These are phyloP conservation scores for Anthracocystis setariae DNA, from an alignment of 1,284 basidiomycete species.

Conservation along the genomic window DNA sequence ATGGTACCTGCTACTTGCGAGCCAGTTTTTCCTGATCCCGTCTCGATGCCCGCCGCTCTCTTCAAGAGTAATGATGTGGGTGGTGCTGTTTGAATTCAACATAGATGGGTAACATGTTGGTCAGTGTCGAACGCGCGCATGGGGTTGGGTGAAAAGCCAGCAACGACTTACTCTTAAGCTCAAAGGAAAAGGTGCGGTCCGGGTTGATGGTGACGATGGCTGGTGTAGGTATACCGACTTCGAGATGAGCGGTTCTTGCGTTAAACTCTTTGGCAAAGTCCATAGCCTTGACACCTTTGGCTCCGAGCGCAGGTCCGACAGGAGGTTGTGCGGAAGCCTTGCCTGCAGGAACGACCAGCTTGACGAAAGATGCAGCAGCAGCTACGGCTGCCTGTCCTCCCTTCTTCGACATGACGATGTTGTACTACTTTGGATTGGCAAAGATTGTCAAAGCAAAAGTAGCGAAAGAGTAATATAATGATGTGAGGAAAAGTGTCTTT, in stretches of 20 bases:
- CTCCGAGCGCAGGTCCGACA: conserved; percentile 95
- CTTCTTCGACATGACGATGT: conserved; percentile 61
- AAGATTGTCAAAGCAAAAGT: background rate
- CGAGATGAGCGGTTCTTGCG: conserved; percentile 83
- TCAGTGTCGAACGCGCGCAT: too few species aligned
- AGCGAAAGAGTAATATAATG: background rate
- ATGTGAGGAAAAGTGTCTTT: conserved; percentile 1
- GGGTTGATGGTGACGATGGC: conserved; percentile 91
- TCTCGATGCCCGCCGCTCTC: conserved; percentile 88
- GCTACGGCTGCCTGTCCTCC: conserved; percentile 53
- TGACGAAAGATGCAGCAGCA: conserved; percentile 58
- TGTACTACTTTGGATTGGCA: background rate
- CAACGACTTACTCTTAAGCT: conserved; percentile 61
- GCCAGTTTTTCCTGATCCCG: conserved; percentile 76
- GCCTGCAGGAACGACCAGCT: conserved; percentile 88
- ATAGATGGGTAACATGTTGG: background rate
- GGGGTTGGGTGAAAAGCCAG: too few species aligned
- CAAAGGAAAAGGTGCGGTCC: conserved; percentile 92
- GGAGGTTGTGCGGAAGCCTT: conserved; percentile 96
- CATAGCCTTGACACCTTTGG: conserved; percentile 98
- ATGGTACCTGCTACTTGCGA: conserved; percentile 82
- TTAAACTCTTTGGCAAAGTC: conserved; percentile 87
- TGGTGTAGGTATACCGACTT: conserved; percentile 86
- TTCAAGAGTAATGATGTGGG: conserved; percentile 89
- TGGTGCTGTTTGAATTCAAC: conserved; percentile 73